Conservation (phyloP, 371 early-diverging fungal species). For the Chytridium lagenaria region DNA sequence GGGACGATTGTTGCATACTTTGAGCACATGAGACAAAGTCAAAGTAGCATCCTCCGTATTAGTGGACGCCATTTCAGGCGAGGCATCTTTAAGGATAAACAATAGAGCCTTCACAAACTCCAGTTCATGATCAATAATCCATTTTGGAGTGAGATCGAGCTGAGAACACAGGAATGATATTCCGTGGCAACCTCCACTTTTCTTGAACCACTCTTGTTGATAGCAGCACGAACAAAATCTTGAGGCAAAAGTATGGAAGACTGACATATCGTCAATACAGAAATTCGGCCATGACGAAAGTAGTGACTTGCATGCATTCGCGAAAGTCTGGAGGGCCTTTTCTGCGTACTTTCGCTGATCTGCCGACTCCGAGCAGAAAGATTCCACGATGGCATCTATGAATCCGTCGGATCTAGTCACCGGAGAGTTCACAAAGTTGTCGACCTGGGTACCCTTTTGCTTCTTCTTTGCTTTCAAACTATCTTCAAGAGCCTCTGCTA, state of each 20-base stretch:
- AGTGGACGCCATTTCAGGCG: slow-evolving; percentile 78
- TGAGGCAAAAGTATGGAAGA: slow-evolving; percentile 78
- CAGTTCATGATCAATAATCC: slow-evolving; percentile 91
- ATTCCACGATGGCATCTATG: slow-evolving; percentile 80
- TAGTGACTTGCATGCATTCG: slow-evolving; percentile 62
- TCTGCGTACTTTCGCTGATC: slow-evolving; percentile 72
- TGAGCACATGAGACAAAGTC: slow-evolving; percentile 78
- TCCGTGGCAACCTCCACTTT: slow-evolving; percentile 89
- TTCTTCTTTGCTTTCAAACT: slow-evolving; percentile 59
- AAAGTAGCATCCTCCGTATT: slow-evolving; percentile 79
- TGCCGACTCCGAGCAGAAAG: slow-evolving; percentile 72
- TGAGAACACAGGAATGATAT: slow-evolving; percentile 82
- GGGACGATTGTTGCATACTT: slow-evolving; percentile 76
- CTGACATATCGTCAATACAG: slow-evolving; percentile 61
- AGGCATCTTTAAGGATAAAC: slow-evolving; percentile 91
- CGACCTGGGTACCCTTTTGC: slow-evolving; percentile 56
- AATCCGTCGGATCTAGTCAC: slow-evolving; percentile 55
- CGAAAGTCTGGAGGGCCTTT: slow-evolving; percentile 68
- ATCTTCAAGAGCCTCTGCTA: slow-evolving; percentile 57
- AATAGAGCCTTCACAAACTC: slow-evolving; percentile 92
- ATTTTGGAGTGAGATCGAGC: slow-evolving; percentile 81
- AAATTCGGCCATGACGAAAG: slow-evolving; percentile 51
- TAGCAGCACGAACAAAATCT: slow-evolving; percentile 86
- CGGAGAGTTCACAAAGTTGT: slow-evolving; percentile 52
- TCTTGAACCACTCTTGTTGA: slow-evolving; percentile 81